A percentile compares a stretch with the other conserved stretches of the same genome.
phyloP scores from a whole-genome alignment of 805 yeast genomes.

The Komagataella phaffii region DNA sequence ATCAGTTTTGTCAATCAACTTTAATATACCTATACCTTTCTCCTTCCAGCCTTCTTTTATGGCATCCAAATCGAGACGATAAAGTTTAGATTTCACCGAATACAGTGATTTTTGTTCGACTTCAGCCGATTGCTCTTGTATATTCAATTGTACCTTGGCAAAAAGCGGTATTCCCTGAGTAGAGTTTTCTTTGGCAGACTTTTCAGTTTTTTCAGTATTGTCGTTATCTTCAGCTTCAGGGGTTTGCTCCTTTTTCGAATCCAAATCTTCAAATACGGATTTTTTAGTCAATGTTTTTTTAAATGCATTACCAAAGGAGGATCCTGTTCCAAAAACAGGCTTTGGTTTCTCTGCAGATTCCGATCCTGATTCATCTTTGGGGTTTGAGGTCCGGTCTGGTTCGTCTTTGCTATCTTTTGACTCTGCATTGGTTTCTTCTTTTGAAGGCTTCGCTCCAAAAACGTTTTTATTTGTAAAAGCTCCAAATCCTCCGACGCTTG shows the following conservation, averaged over 20 bases:
- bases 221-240: slow-evolving; percentile 5
- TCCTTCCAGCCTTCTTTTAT: slow-evolving; percentile 86
- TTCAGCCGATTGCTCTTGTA: slow-evolving; percentile 73
- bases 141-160: slow-evolving; percentile 46
- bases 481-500: slow-evolving; percentile 25
- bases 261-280: slow-evolving; percentile 37
- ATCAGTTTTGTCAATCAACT: slow-evolving; percentile 26
- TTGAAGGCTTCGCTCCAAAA: slow-evolving; percentile 18
- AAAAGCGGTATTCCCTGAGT: slow-evolving; percentile 20
- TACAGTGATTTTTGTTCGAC: slow-evolving; percentile 66
- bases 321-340: slow-evolving; percentile 29
- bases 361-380: neutral
- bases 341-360: slow-evolving; percentile 7
- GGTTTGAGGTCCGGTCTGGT: slow-evolving; percentile 1
- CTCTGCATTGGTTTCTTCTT: slow-evolving; percentile 5
- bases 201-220: slow-evolving; percentile 8
- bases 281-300: slow-evolving; percentile 34
- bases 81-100: slow-evolving; percentile 65
- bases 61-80: slow-evolving; percentile 54
- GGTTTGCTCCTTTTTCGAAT: slow-evolving; percentile 2
- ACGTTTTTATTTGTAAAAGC: slow-evolving; percentile 17
- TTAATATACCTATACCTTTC: slow-evolving; percentile 82
- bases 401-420: slow-evolving; percentile 1
- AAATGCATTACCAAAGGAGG: slow-evolving; percentile 41
- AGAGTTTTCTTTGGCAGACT: slow-evolving; percentile 14